Evolutionary conservation across 2,329 filamentous ascomycete species (phyloP).

Genomic region (Exutisphaerella laricina): DNA sequence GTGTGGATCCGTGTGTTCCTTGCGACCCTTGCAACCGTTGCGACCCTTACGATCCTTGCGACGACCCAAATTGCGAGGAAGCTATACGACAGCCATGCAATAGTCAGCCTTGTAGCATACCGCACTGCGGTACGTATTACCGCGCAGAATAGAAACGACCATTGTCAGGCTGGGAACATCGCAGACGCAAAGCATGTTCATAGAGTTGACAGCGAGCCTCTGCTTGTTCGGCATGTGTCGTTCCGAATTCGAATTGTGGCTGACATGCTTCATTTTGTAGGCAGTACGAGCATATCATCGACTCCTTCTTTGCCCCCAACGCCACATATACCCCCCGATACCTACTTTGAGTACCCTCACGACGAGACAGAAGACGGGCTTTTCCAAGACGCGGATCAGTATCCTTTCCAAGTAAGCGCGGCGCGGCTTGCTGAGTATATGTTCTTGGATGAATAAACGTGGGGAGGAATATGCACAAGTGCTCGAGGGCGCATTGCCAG

Average conservation of each 20-base stretch:
- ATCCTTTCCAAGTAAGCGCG: conserved; percentile 19
- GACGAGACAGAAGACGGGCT: conserved; percentile 13
- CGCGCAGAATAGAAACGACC: too few relatives aligned
- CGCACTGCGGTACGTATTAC: conserved; percentile 19
- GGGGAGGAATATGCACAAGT: too few relatives aligned
- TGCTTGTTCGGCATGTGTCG: too few relatives aligned
- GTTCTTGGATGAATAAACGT: conserved; percentile 19
- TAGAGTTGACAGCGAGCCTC: too few relatives aligned
- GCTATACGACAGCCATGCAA: conserved; percentile 15
- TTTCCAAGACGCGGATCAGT: conserved; percentile 20
- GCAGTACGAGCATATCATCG: conserved; percentile 13
- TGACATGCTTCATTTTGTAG: too few relatives aligned
- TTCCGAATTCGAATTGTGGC: too few relatives aligned
- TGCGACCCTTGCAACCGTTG: conserved; percentile 11
- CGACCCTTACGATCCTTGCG: conserved; percentile 21
- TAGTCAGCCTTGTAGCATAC: conserved; percentile 17
- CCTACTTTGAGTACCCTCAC: conserved; percentile 17
- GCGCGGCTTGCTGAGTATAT: conserved; percentile 19
- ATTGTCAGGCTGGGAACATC: too few relatives aligned
- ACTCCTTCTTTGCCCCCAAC: conserved; percentile 21
- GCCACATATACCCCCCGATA: conserved; percentile 14
- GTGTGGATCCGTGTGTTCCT: not conserved
- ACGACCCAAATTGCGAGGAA: conserved; percentile 21
- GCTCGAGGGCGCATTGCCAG: too few relatives aligned
- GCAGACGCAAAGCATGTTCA: too few relatives aligned